phyloP scores from a whole-genome alignment of 164 flowering plant species.

The Berberis vulgaris region DNA sequence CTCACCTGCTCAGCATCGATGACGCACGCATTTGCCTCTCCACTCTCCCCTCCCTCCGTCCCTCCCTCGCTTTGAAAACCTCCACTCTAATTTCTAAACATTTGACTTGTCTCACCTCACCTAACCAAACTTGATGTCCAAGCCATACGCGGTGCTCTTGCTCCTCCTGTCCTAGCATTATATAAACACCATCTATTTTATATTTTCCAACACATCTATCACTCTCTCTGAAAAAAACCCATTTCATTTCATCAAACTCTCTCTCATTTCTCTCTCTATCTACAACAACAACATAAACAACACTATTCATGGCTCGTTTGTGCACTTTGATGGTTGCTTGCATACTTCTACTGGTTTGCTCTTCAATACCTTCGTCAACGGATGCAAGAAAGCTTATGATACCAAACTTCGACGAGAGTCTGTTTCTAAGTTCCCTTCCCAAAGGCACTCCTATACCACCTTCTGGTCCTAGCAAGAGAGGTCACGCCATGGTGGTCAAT shows the following conservation, averaged over 20 bases:
- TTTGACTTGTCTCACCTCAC: too few relatives aligned
- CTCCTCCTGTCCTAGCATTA: not conserved
- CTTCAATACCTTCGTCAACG: not conserved
- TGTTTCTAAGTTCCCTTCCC: constrained; percentile 5
- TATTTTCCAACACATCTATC: too few relatives aligned
- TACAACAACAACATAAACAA: not conserved
- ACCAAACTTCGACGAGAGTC: not conserved
- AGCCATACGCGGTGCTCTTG: not conserved
- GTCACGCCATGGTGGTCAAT: constrained; percentile 22
- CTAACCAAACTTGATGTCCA: constrained; percentile 7
- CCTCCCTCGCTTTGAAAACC: too few relatives aligned
- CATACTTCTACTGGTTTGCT: not conserved
- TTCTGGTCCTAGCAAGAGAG: constrained; percentile 56
- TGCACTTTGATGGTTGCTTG: not conserved
- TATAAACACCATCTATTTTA: too few relatives aligned
- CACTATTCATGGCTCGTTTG: constrained; percentile 7
- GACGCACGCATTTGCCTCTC: too few relatives aligned
- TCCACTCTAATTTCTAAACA: too few relatives aligned
- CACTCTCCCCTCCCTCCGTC: too few relatives aligned
- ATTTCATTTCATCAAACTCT: too few relatives aligned
- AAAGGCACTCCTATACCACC: constrained; percentile 34
- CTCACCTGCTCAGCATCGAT: too few relatives aligned
- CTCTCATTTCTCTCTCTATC: not conserved
- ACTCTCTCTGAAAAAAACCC: too few relatives aligned
- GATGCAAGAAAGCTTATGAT: constrained; percentile 12